Percentiles rank a stretch among this genome's conserved stretches.
These are phyloP conservation scores for Senecio squalidus DNA, from an alignment of 140 eudicot species.

Conservation along the genomic window DNA sequence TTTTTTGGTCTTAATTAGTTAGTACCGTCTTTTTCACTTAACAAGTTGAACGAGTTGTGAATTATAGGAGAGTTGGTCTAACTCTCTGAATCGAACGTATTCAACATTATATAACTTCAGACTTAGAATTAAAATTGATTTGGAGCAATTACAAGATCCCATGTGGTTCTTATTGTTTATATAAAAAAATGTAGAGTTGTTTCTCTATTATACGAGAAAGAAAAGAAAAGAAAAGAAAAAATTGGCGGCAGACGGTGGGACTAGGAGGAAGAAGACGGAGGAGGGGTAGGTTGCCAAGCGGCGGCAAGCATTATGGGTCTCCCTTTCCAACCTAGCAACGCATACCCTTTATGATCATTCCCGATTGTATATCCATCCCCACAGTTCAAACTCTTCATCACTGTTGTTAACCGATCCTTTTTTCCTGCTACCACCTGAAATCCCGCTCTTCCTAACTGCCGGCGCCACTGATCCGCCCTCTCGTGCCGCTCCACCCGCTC, in stretches of 20 bases:
- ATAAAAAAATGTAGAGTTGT: constrained; percentile 12
- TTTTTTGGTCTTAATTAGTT: no score
- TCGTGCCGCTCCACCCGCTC: constrained; percentile 73
- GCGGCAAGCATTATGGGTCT: constrained; percentile 75
- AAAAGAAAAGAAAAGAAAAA: neutral
- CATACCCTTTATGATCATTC: constrained; percentile 50
- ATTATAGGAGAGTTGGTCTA: neutral
- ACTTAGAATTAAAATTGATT: neutral
- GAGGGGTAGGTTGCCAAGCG: constrained; percentile 54
- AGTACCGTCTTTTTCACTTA: no score
- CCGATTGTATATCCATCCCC: constrained; percentile 65
- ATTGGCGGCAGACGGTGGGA: neutral
- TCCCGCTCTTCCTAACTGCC: constrained; percentile 67
- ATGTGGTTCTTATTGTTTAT: constrained; percentile 3
- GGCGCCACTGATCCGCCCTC: constrained; percentile 74
- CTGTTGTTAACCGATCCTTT: constrained; percentile 29
- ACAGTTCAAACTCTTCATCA: constrained; percentile 29
- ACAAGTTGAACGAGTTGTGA: no score
- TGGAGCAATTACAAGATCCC: constrained; percentile 10
- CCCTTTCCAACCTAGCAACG: constrained; percentile 81
- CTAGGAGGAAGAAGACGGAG: constrained; percentile 11
- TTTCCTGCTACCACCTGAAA: constrained; percentile 48
- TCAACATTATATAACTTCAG: neutral
- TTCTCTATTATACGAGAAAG: neutral
- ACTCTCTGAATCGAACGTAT: no score